A percentile compares a stretch with the other conserved stretches of the same genome.
phyloP scores from a whole-genome alignment of 495 filamentous ascomycete species.

The Penicillium cinerascens region DNA sequence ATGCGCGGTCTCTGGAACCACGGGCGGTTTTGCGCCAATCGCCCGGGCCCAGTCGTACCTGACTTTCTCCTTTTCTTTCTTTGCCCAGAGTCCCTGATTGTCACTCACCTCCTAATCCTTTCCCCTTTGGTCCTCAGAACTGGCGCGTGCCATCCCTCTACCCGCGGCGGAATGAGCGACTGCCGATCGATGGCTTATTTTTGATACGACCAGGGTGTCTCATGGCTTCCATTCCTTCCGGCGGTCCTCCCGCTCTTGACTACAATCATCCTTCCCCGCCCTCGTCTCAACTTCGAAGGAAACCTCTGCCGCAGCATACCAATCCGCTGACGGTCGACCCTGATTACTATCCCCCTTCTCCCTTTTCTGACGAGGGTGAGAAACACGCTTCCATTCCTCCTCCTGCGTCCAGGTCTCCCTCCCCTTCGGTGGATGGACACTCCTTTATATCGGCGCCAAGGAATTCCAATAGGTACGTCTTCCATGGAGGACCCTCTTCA shows the following conservation, averaged over 20 bases:
- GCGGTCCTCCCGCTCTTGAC: conserved; percentile 24
- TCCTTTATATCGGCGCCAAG: conserved; percentile 33
- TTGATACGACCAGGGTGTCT: conserved; percentile 21
- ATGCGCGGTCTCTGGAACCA: conserved; percentile 14
- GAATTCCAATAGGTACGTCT: conserved; percentile 44
- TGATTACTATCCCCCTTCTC: conserved; percentile 23
- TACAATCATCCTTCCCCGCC: conserved; percentile 16
- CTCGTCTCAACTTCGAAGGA: conserved; percentile 34
- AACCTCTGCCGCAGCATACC: conserved; percentile 38
- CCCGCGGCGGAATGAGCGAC: conserved; percentile 25
- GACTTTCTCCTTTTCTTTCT: conserved; percentile 17
- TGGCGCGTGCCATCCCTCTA: conserved; percentile 18
- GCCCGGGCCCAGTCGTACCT: conserved; percentile 6
- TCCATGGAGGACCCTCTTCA: not conserved
- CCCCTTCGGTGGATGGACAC: conserved; percentile 31
- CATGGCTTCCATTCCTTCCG: conserved; percentile 28
- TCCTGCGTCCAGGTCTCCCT: conserved; percentile 18
- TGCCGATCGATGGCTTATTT: conserved; percentile 32
- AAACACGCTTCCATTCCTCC: conserved; percentile 26
- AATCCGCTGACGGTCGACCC: conserved; percentile 26
- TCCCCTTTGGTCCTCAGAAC: conserved; percentile 18
- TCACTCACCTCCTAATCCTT: conserved; percentile 15
- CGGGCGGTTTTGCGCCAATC: conserved; percentile 25
- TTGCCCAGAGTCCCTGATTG: conserved; percentile 1
- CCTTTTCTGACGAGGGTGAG: conserved; percentile 28